Evolutionary conservation across 2,329 filamentous ascomycete genomes (phyloP).

Genomic region (Cladorrhinum sp.): DNA sequence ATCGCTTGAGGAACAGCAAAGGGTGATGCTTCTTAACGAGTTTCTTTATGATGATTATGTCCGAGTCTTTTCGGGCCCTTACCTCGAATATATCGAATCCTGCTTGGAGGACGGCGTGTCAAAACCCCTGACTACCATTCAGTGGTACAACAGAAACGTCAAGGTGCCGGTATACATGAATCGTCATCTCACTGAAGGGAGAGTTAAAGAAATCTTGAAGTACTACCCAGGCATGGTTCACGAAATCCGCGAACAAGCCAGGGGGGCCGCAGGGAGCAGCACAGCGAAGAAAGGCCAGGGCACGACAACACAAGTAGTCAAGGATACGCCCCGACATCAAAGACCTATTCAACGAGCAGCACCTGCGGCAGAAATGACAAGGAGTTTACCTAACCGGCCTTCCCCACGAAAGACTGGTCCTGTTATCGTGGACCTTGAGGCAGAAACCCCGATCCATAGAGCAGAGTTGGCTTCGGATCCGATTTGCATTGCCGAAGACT

Average conservation of each 20-base stretch:
- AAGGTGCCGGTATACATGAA: slow-evolving; percentile 30
- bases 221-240: slow-evolving; percentile 33
- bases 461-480: background rate
- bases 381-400: background rate
- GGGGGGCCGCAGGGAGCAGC: background rate
- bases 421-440: background rate
- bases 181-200: slow-evolving; percentile 36
- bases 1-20: slow-evolving; percentile 40
- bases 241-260: slow-evolving; percentile 10
- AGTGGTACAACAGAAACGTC: slow-evolving; percentile 40
- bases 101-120: slow-evolving; percentile 19
- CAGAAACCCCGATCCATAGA: background rate
- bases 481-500: background rate
- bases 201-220: slow-evolving; percentile 35
- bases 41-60: slow-evolving; percentile 55
- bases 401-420: background rate
- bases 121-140: slow-evolving; percentile 35
- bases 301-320: background rate
- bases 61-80: slow-evolving; percentile 41
- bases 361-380: background rate
- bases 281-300: background rate
- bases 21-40: slow-evolving; percentile 35
- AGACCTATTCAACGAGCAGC: background rate
- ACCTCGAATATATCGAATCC: slow-evolving; percentile 39
- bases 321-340: background rate